Evolutionary conservation across 768 basidiomycete species (phyloP).

Genomic region (Lactarius sp.): DNA sequence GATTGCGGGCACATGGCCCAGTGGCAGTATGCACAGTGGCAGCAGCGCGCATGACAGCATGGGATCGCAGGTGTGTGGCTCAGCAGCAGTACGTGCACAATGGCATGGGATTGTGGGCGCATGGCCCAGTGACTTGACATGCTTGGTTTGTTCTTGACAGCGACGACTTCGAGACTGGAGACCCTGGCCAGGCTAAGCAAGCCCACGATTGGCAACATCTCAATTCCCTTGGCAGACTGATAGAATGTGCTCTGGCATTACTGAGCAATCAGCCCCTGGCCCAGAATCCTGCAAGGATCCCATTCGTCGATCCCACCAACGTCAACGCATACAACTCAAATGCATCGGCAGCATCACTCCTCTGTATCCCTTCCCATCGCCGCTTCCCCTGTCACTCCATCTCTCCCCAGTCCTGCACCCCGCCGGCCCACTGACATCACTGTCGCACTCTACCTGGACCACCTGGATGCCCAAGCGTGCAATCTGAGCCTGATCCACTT

Average conservation of each 20-base stretch:
- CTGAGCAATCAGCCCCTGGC: constrained; percentile 26
- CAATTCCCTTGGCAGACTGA: constrained; percentile 53
- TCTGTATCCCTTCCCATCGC: constrained; percentile 52
- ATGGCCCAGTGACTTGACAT: too few species aligned
- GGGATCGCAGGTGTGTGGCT: too few species aligned
- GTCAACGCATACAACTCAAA: constrained; percentile 37
- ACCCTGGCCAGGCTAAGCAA: constrained; percentile 59
- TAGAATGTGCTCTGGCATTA: constrained; percentile 46
- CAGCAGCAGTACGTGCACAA: too few species aligned
- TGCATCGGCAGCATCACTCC: constrained; percentile 58
- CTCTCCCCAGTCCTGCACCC: constrained; percentile 32
- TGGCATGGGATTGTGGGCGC: too few species aligned
- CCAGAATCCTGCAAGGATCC: constrained; percentile 22
- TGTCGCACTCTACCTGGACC: constrained; percentile 55
- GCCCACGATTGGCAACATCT: constrained; percentile 53
- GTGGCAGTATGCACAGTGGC: too few species aligned
- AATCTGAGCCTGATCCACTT: constrained; percentile 52
- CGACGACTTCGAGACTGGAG: constrained; percentile 46
- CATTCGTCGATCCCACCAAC: constrained; percentile 21
- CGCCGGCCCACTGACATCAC: constrained; percentile 57
- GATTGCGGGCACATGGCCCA: too few species aligned
- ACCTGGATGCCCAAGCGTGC: constrained; percentile 56
- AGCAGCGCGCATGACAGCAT: too few species aligned
- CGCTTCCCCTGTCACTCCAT: constrained; percentile 32
- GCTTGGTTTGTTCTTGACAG: constrained; percentile 53